phyloP scores from a whole-genome alignment of 2,329 filamentous ascomycete genomes.

The Ophiostoma montium region DNA sequence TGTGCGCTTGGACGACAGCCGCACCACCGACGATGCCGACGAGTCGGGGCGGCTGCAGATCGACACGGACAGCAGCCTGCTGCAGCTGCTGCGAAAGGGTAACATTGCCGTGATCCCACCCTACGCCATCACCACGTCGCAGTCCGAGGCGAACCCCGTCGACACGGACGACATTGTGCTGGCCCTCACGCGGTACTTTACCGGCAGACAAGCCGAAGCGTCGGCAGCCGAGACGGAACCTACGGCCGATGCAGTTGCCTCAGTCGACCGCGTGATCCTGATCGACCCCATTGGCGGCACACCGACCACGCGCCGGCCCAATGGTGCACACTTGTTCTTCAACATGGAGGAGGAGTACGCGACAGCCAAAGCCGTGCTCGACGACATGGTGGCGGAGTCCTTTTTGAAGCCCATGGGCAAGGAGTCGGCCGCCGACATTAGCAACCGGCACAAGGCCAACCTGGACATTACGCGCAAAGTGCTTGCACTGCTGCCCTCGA shows the following conservation, averaged over 20 bases:
- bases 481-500: conserved; percentile 63
- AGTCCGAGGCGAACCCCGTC: conserved; percentile 24
- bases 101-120: conserved; percentile 55
- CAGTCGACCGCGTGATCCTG: conserved; percentile 74
- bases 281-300: conserved; percentile 79
- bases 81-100: conserved; percentile 51
- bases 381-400: conserved; percentile 11
- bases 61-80: conserved; percentile 38
- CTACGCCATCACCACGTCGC: conserved; percentile 28
- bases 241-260: conserved; percentile 27
- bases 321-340: conserved; percentile 69
- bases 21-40: not conserved
- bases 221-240: not conserved
- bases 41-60: conserved; percentile 23
- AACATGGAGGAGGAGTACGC: conserved; percentile 86
- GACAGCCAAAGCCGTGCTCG: conserved; percentile 49
- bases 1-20: conserved; percentile 24
- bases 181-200: conserved; percentile 62
- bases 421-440: conserved; percentile 9
- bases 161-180: conserved; percentile 51
- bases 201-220: conserved; percentile 38
- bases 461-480: conserved; percentile 56
- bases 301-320: conserved; percentile 47
- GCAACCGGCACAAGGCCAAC: conserved; percentile 48
- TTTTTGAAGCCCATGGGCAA: not conserved